Conservation (phyloP, 305 asterid genomes). For the Solanum hybrid region DNA sequence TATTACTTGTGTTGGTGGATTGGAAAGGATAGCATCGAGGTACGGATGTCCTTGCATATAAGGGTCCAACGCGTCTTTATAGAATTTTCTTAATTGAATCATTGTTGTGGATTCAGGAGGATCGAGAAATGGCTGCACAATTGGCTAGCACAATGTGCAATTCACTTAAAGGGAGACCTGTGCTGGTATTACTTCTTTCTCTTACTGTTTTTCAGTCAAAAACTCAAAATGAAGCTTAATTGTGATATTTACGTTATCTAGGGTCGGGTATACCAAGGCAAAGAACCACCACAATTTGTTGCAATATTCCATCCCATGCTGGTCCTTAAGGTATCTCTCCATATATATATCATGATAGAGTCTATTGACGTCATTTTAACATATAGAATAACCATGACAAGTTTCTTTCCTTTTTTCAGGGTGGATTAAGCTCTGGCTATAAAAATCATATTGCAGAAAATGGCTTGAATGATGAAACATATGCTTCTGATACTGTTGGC, state of each 20-base stretch:
- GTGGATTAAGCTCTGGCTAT: conserved; percentile 84
- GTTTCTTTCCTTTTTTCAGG: conserved; percentile 31
- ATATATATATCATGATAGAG: conserved; percentile 2
- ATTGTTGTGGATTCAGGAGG: conserved; percentile 39
- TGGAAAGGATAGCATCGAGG: conserved; percentile 92
- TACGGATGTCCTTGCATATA: conserved; percentile 15
- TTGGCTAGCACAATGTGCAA: conserved; percentile 56
- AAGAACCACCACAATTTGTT: conserved; percentile 88
- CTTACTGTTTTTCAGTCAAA: not conserved
- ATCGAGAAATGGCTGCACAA: conserved; percentile 40
- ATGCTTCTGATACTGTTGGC: conserved; percentile 59
- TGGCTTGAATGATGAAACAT: conserved; percentile 76
- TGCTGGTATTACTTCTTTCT: conserved; percentile 36
- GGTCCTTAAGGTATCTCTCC: conserved; percentile 62
- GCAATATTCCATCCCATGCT: conserved; percentile 83
- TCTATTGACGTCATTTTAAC: not conserved
- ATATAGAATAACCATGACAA: not conserved
- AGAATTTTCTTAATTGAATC: not conserved
- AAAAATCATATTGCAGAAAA: conserved; percentile 52
- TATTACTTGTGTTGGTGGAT: conserved; percentile 82
- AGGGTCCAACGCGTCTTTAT: not conserved
- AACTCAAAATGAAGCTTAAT: conserved; percentile 1
- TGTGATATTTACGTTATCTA: conserved; percentile 19
- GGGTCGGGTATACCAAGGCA: conserved; percentile 83
- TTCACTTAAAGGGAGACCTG: conserved; percentile 71